Evolutionary conservation across 2,329 filamentous ascomycete genomes (phyloP), one percentile per base, ranked within the genome.

Genomic region (Aspergillus carbonarius): DNA sequence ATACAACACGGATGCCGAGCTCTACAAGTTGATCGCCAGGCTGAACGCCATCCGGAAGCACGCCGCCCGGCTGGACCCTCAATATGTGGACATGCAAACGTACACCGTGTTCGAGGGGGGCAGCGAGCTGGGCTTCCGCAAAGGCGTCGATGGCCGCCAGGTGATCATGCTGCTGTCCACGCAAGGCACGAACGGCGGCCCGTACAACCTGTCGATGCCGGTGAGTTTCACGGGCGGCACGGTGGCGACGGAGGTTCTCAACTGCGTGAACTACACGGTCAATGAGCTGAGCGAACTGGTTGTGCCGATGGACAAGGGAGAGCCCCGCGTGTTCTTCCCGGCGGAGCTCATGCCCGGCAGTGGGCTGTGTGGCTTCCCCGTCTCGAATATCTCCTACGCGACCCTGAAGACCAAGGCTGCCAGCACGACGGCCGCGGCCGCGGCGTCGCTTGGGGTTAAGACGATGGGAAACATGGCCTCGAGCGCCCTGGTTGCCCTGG

Each of bases 161-260:
- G 64, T 81, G 20, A 68, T 82, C 50, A 76, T 77, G 55, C 68
- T 82, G 5, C 63, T 81, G 10, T 79, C 72, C 20, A 81, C 79
- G 53, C 74, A 74, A 39, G 78, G 78, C 2, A 61, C 66, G 1
- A 58, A 61, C 5, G 69, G 72, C 30, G 56, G 55, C n/a, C 48
- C 63, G 3, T 76, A 73, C 58, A 68, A 63, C 2, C 62, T 76
- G 20, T 65, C 60, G 18, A 59, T 81, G 15, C 59, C 65, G 5
- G 68, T 61, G 27, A 66, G 59, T 20, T 74, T 62, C 50, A 64
- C 66, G 48, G 65, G 68, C 1, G 67, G 66, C 4, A 65, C 61
- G 0, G 32, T 53, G 0, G 60, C 72, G 8, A 71, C 63, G 4
- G 72, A 74, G 34, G 62, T 74, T 13, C 42, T 74, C 9, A 65